Percentiles rank a stretch among this genome's conserved stretches.
phyloP scores from a whole-genome alignment of 176 grass and related monocot genomes.

The Carex kokanica region DNA sequence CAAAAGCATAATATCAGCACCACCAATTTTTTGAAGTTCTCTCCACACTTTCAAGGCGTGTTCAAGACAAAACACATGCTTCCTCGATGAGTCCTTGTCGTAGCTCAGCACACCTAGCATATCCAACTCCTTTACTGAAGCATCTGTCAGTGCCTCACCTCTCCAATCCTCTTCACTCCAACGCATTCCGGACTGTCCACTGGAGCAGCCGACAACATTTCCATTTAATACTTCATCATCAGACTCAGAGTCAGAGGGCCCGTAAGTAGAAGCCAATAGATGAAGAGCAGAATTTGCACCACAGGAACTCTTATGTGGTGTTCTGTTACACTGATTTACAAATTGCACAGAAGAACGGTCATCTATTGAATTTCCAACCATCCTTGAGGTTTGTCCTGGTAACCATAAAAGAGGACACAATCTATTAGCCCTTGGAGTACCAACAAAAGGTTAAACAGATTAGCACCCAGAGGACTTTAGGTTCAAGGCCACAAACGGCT shows the following conservation, averaged over 20 bases:
- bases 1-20: constrained; percentile 84
- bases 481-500: background rate
- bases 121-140: constrained; percentile 29
- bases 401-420: background rate
- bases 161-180: constrained; percentile 33
- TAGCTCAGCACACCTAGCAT: constrained; percentile 43
- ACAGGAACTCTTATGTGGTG: constrained; percentile 38
- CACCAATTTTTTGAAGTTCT: constrained; percentile 73
- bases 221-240: constrained; percentile 52
- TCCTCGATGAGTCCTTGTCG: constrained; percentile 83
- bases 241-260: constrained; percentile 48
- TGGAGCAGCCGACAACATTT: constrained; percentile 18
- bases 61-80: constrained; percentile 99
- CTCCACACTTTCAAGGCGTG: constrained; percentile 88
- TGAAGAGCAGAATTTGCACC: constrained; percentile 58
- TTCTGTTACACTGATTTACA: constrained; percentile 40
- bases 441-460: constrained; percentile 11
- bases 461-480: background rate
- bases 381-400: constrained; percentile 40
- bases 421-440: background rate
- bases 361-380: constrained; percentile 25
- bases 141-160: constrained; percentile 34
- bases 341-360: constrained; percentile 42
- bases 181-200: constrained; percentile 18
- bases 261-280: constrained; percentile 89